Evolutionary conservation across 768 basidiomycete genomes (phyloP).

Genomic region (Phlegmacium glaucopus): DNA sequence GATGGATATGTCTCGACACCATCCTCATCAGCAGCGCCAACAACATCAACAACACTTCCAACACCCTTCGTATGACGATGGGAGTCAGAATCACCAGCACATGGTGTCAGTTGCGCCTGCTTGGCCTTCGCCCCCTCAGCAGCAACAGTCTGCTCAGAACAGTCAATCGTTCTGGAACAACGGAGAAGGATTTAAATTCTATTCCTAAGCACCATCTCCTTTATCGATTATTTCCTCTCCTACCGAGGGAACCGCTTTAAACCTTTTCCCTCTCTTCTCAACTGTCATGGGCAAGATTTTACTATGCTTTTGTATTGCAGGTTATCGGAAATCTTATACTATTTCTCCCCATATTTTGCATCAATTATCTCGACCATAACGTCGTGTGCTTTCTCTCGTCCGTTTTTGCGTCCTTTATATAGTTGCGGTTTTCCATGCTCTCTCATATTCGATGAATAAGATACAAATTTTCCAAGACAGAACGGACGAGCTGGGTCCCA

Average conservation of each 20-base stretch:
- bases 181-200: constrained; percentile 10
- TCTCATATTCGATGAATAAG: no score
- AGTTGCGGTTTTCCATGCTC: no score
- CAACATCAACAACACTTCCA: constrained; percentile 9
- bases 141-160: constrained; percentile 5
- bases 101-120: constrained; percentile 5
- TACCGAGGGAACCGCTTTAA: background rate
- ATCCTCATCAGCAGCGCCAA: constrained; percentile 17
- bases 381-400: no score
- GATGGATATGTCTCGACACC: constrained; percentile 18
- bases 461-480: no score
- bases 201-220: constrained; percentile 1
- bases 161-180: constrained; percentile 15
- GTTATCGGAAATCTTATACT: no score
- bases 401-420: no score
- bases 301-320: no score
- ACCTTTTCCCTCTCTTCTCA: background rate
- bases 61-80: constrained; percentile 8
- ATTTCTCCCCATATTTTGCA: no score
- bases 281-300: background rate
- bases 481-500: no score
- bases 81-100: constrained; percentile 6
- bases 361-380: no score
- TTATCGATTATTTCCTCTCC: background rate
- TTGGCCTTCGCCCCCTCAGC: constrained; percentile 5